phyloP scores from a whole-genome alignment of 805 yeast genomes.

The Candida endomychidarum region DNA sequence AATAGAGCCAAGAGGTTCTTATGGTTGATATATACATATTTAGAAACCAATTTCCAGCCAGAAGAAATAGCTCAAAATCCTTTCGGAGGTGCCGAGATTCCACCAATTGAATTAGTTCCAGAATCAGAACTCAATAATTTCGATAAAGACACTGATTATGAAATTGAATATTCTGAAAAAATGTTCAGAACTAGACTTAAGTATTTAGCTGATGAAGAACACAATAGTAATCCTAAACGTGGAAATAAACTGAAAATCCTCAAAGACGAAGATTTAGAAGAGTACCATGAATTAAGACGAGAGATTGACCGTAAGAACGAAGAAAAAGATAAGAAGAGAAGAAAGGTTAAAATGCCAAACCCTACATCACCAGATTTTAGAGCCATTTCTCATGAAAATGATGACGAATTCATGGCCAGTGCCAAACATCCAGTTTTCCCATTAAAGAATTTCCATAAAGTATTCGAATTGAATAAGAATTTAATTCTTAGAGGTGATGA shows the following conservation, averaged over 20 bases:
- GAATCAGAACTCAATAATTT: slow-evolving; percentile 26
- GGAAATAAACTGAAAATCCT: slow-evolving; percentile 31
- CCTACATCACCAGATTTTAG: neutral
- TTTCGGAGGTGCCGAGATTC: slow-evolving; percentile 47
- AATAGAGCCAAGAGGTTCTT: slow-evolving; percentile 72
- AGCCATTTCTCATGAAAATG: neutral
- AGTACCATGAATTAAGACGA: slow-evolving; percentile 5
- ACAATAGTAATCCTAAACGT: slow-evolving; percentile 30
- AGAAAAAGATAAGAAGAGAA: slow-evolving; percentile 9
- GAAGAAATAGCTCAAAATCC: slow-evolving; percentile 57
- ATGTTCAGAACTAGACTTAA: slow-evolving; percentile 46
- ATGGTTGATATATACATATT: slow-evolving; percentile 79
- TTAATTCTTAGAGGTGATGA: slow-evolving; percentile 8
- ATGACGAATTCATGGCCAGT: slow-evolving; percentile 8
- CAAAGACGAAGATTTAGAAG: slow-evolving; percentile 18
- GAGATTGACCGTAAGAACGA: slow-evolving; percentile 6
- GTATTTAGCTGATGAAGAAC: slow-evolving; percentile 42
- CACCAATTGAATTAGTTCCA: slow-evolving; percentile 31
- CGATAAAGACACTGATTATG: slow-evolving; percentile 50
- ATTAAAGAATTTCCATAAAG: slow-evolving; percentile 18
- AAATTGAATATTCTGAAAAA: slow-evolving; percentile 46
- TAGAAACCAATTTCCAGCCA: slow-evolving; percentile 66
- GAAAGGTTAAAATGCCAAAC: neutral
- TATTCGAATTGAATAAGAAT: slow-evolving; percentile 12
- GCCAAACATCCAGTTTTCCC: slow-evolving; percentile 24